Conservation (phyloP, 2,329 filamentous ascomycete genomes). For the Diaporthe citriasiana region DNA sequence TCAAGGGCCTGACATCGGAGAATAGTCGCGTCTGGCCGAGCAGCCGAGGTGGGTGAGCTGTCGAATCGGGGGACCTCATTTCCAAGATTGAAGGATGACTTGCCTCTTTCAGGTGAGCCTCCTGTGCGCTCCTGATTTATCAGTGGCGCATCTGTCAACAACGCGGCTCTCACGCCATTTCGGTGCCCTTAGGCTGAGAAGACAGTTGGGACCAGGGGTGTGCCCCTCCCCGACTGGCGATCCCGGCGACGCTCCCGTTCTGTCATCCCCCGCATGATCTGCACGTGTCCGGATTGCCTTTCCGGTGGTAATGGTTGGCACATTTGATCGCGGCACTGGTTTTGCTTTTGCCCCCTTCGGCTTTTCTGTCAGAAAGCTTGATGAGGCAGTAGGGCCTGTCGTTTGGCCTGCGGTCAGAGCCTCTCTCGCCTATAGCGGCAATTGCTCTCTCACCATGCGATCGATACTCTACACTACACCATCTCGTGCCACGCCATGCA, state of each 20-base stretch:
- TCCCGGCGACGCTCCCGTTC: conserved; percentile 35
- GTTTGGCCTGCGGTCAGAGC: conserved; percentile 8
- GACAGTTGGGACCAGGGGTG: conserved; percentile 1
- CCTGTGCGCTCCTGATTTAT: conserved; percentile 21
- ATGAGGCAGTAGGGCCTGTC: conserved; percentile 9
- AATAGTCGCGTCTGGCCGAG: conserved; percentile 10
- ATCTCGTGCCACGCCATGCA: conserved; percentile 1
- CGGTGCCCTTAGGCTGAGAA: conserved; percentile 33
- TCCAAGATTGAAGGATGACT: conserved; percentile 34
- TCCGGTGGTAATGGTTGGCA: conserved; percentile 20
- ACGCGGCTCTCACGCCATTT: conserved; percentile 34
- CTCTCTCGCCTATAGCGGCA: neutral
- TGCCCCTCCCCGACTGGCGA: neutral
- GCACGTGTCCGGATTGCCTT: conserved; percentile 36
- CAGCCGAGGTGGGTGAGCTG: neutral
- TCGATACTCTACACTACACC: neutral
- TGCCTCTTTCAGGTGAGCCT: conserved; percentile 34
- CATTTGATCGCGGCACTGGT: conserved; percentile 3
- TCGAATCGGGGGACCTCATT: conserved; percentile 29
- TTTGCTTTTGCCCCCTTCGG: conserved; percentile 5
- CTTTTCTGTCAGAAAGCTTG: conserved; percentile 34
- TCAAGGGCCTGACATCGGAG: conserved; percentile 15
- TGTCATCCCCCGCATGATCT: conserved; percentile 36
- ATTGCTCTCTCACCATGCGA: neutral
- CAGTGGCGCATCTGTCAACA: conserved; percentile 32